A percentile compares a stretch with the other conserved stretches of the same genome.
Evolutionary conservation across 805 yeast genomes (phyloP).

Genomic region (Pichia cabralensis): DNA sequence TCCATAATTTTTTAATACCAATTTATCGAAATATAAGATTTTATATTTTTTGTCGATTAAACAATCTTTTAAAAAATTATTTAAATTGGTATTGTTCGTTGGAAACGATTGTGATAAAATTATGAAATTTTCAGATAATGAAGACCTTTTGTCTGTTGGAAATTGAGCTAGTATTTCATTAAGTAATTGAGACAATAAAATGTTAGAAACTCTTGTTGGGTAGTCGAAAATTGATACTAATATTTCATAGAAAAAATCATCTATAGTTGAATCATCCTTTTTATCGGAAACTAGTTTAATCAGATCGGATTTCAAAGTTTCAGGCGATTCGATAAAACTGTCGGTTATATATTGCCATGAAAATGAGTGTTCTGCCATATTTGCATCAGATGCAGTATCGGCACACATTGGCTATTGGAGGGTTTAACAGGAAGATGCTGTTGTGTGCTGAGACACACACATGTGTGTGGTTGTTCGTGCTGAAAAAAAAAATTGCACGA

Average conservation of each 20-base stretch:
- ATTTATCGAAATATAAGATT: slow-evolving; percentile 20
- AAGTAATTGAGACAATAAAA: slow-evolving; percentile 12
- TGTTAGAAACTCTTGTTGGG: slow-evolving; percentile 14
- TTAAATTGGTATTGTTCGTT: slow-evolving; percentile 13
- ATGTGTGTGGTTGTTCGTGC: no score
- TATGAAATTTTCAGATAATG: slow-evolving; percentile 17
- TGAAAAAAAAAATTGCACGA: no score
- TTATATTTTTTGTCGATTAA: slow-evolving; percentile 20
- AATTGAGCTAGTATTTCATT: slow-evolving; percentile 16
- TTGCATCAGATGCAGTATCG: no score
- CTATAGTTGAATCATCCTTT: no score
- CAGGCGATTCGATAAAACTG: slow-evolving; percentile 1
- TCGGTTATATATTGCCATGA: slow-evolving; percentile 8
- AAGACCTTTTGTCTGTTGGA: slow-evolving; percentile 8
- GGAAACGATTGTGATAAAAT: slow-evolving; percentile 19
- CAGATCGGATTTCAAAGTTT: slow-evolving; percentile 4
- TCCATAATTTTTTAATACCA: slow-evolving; percentile 17
- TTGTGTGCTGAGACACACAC: no score
- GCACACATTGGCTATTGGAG: no score
- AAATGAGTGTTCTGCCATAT: no score
- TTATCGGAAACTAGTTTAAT: no score
- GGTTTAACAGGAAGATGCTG: no score
- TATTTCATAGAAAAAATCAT: slow-evolving; percentile 22
- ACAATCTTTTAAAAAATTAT: slow-evolving; percentile 18
- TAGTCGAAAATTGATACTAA: slow-evolving; percentile 15